A percentile compares a stretch with the other conserved stretches of the same genome.
phyloP scores from a whole-genome alignment of 106 monocot genomes.

The Hemerocallis citrina region DNA sequence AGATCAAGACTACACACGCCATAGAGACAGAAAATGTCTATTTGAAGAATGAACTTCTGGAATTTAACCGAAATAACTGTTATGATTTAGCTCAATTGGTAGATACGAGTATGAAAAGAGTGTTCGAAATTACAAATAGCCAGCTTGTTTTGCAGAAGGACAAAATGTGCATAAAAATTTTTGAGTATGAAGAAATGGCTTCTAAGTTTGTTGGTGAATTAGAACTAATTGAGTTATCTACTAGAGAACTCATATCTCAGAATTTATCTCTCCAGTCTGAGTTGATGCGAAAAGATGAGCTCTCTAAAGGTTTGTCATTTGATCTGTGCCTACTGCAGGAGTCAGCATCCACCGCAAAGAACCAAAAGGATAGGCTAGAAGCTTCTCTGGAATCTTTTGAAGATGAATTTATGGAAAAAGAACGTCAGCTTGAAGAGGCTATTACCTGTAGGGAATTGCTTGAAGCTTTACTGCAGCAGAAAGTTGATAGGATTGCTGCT shows the following conservation, averaged over 20 bases:
- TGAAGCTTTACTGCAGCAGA: conserved; percentile 35
- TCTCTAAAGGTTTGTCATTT: conserved; percentile 36
- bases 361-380: conserved; percentile 31
- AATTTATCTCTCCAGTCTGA: conserved; percentile 44
- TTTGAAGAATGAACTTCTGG: conserved; percentile 27
- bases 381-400: conserved; percentile 25
- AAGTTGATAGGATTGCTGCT: conserved; percentile 18
- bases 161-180: conserved; percentile 21
- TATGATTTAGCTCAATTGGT: conserved; percentile 13
- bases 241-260: conserved; percentile 20
- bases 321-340: conserved; percentile 56
- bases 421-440: conserved; percentile 26
- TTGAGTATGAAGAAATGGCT: conserved; percentile 18
- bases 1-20: conserved; percentile 4
- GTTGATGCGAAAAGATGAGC: conserved; percentile 43
- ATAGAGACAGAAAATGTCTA: conserved; percentile 19
- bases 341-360: conserved; percentile 38
- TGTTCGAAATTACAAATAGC: conserved; percentile 14
- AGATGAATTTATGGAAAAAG: conserved; percentile 22
- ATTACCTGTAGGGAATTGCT: conserved; percentile 6
- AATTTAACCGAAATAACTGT: conserved; percentile 1
- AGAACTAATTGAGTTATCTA: conserved; percentile 31
- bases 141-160: conserved; percentile 15
- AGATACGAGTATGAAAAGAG: neutral
- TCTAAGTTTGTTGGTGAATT: conserved; percentile 33